A percentile compares a stretch with the other conserved stretches of the same genome.
These are phyloP conservation scores for Rheum nobile DNA, from an alignment of 148 eudicot genomes.

Conservation along the genomic window DNA sequence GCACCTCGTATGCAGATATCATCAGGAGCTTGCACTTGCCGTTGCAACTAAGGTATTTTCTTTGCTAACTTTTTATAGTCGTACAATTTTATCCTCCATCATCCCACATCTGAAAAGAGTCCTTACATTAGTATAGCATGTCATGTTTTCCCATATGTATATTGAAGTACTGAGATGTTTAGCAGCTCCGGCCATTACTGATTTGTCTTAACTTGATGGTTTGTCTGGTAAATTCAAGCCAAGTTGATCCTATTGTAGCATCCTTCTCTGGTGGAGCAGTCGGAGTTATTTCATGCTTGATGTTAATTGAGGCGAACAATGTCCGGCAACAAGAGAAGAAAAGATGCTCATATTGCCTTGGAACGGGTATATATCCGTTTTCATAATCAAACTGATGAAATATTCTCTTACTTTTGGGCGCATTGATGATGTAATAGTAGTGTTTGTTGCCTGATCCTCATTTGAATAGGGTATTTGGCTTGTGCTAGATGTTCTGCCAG, in stretches of 20 bases:
- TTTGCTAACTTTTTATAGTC: not conserved
- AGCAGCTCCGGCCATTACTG: not conserved
- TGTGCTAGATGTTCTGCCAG: slow-evolving; percentile 91
- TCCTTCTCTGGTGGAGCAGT: slow-evolving; percentile 96
- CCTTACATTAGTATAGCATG: not conserved
- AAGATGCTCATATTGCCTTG: slow-evolving; percentile 92
- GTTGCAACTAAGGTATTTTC: slow-evolving; percentile 60
- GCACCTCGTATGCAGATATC: slow-evolving; percentile 84
- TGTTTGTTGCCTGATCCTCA: not conserved
- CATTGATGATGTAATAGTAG: not conserved
- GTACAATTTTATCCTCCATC: not conserved
- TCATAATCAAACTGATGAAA: not conserved
- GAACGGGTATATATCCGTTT: slow-evolving; percentile 52
- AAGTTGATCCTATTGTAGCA: slow-evolving; percentile 97
- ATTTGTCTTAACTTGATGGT: slow-evolving; percentile 8
- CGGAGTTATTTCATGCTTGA: slow-evolving; percentile 89
- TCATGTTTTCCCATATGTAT: not conserved
- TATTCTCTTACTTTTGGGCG: not conserved
- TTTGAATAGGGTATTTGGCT: slow-evolving; percentile 65
- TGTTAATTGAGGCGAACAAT: slow-evolving; percentile 83
- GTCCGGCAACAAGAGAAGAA: slow-evolving; percentile 92
- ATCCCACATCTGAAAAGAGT: not conserved
- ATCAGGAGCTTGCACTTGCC: slow-evolving; percentile 78
- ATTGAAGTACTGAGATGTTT: not conserved
- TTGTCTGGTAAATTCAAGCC: slow-evolving; percentile 33